phyloP scores from a whole-genome alignment of 1,284 basidiomycete species.

The Flammula alnicola region DNA sequence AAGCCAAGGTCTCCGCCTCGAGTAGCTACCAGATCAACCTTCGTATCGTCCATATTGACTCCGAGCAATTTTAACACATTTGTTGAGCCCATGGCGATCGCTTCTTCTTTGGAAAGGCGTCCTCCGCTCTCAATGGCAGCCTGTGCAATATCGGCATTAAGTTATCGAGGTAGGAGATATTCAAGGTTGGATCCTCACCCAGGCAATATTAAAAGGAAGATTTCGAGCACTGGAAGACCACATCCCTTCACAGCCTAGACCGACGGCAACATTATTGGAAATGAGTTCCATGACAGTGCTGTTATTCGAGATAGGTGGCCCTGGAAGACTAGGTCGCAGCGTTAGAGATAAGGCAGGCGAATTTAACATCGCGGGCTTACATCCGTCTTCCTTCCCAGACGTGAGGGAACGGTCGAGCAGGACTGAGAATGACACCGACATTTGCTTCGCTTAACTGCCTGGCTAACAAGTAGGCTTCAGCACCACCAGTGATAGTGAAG shows the following conservation, averaged over 20 bases:
- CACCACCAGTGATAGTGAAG: conserved; percentile 69
- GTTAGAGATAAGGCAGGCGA: conserved; percentile 27
- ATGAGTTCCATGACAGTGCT: conserved; percentile 69
- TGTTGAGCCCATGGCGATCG: conserved; percentile 61
- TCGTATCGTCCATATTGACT: conserved; percentile 33
- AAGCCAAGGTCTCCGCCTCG: conserved; percentile 55
- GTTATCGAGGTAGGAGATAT: not conserved
- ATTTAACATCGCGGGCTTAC: conserved; percentile 36
- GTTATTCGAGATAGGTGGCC: conserved; percentile 73
- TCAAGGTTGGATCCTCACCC: conserved; percentile 46
- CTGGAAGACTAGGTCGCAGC: conserved; percentile 45
- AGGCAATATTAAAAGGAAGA: conserved; percentile 73
- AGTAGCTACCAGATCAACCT: conserved; percentile 62
- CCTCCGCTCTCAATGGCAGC: conserved; percentile 58
- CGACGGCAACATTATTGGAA: conserved; percentile 74
- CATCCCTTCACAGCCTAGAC: conserved; percentile 67
- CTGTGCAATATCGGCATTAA: conserved; percentile 26
- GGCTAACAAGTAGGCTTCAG: conserved; percentile 80
- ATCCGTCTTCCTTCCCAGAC: conserved; percentile 68
- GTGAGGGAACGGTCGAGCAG: conserved; percentile 60
- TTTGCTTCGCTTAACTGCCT: conserved; percentile 71
- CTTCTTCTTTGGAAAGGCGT: conserved; percentile 54
- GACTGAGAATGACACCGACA: conserved; percentile 75
- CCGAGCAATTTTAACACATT: conserved; percentile 66
- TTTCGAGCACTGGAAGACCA: conserved; percentile 64